These are phyloP conservation scores for Fusarium sp. DNA, from an alignment of 2,329 filamentous ascomycete species.

Conservation along the genomic window DNA sequence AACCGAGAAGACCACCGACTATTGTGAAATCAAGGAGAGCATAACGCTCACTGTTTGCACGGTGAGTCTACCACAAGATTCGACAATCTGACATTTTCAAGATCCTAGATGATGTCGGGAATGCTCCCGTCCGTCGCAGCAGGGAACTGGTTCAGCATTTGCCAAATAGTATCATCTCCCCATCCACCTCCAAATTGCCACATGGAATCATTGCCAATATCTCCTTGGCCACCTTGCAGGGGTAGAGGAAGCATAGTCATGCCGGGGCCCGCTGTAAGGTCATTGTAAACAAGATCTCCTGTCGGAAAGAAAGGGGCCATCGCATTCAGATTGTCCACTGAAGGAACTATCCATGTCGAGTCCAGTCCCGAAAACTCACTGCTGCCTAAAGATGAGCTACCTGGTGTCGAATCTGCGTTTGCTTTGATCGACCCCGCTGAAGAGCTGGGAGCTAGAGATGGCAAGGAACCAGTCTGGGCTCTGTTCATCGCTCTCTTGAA, in stretches of 20 bases:
- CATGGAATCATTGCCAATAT: slow-evolving; percentile 20
- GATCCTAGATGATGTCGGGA: background rate
- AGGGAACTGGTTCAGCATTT: slow-evolving; percentile 62
- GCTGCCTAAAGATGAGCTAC: slow-evolving; percentile 8
- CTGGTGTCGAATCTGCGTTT: slow-evolving; percentile 25
- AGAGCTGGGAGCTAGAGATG: slow-evolving; percentile 3
- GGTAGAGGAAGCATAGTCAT: slow-evolving; percentile 38
- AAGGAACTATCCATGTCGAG: slow-evolving; percentile 54
- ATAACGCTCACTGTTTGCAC: background rate
- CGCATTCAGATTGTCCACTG: slow-evolving; percentile 59
- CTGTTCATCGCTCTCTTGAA: slow-evolving; percentile 61
- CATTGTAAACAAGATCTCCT: slow-evolving; percentile 66
- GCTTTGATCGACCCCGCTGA: background rate
- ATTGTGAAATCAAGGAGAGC: background rate
- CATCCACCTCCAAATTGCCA: slow-evolving; percentile 67
- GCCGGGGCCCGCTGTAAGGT: slow-evolving; percentile 57
- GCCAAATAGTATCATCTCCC: slow-evolving; percentile 65
- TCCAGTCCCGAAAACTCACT: slow-evolving; percentile 15
- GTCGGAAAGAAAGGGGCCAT: slow-evolving; percentile 67
- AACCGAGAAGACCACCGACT: background rate
- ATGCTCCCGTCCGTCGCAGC: slow-evolving; percentile 34
- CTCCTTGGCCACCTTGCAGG: background rate
- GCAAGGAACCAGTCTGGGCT: slow-evolving; percentile 23
- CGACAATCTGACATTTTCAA: background rate
- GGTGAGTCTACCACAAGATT: background rate